Evolutionary conservation across 2,329 filamentous ascomycete species (phyloP).

Genomic region (Colletotrichum karsti): DNA sequence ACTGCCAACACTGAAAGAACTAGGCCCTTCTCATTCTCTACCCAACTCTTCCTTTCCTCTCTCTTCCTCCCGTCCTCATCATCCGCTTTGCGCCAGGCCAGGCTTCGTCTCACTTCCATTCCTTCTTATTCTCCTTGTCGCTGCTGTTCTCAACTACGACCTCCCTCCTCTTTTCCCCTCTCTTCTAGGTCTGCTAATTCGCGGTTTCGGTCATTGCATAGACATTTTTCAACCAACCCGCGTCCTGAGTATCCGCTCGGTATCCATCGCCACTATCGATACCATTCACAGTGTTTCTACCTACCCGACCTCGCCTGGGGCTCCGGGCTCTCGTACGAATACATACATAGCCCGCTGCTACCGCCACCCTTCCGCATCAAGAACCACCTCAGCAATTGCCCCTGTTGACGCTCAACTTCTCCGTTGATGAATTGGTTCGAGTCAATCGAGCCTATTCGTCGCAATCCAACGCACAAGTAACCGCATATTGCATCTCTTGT

Average conservation of each 20-base stretch:
- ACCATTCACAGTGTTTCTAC: not conserved
- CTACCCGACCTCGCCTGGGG: not conserved
- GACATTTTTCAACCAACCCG: not conserved
- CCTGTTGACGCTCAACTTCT: not conserved
- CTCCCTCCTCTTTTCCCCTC: not conserved
- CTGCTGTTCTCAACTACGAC: not conserved
- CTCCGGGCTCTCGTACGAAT: too few species aligned
- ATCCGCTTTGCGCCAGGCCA: slow-evolving; percentile 28
- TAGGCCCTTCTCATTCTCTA: slow-evolving; percentile 7
- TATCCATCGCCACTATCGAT: slow-evolving; percentile 12
- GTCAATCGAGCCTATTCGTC: slow-evolving; percentile 8
- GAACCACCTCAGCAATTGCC: not conserved
- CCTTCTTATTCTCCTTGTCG: slow-evolving; percentile 11
- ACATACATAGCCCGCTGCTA: not conserved
- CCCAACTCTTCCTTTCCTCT: not conserved
- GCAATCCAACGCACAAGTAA: not conserved
- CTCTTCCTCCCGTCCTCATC: slow-evolving; percentile 15
- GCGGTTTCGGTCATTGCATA: not conserved
- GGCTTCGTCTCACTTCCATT: slow-evolving; percentile 8
- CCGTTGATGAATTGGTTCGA: not conserved
- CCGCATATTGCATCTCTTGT: not conserved
- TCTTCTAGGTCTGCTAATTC: not conserved
- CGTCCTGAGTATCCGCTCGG: not conserved
- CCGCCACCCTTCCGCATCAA: not conserved
- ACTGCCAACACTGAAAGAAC: not conserved